Conservation (phyloP, 805 yeast genomes). For the Myxozyma neotropica region DNA sequence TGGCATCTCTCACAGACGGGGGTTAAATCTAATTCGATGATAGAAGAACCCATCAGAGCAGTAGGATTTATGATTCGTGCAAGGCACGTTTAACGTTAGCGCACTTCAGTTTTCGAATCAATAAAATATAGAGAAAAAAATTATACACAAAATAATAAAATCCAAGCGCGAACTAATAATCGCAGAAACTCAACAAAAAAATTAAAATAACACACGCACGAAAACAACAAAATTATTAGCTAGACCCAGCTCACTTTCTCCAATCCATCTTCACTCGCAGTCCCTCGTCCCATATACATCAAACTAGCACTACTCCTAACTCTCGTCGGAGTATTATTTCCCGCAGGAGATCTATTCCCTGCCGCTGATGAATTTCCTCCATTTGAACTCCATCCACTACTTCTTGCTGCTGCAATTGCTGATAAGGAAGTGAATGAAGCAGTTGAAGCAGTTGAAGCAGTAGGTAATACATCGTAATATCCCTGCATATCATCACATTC, state of each 20-base stretch:
- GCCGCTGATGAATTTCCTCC: not conserved
- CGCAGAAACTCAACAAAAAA: not conserved
- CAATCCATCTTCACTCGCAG: not conserved
- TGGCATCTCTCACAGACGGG: too few relatives aligned
- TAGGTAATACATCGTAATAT: too few relatives aligned
- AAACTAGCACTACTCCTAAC: slow-evolving; percentile 13
- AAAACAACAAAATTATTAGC: not conserved
- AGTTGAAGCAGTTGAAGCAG: not conserved
- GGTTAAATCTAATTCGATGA: too few relatives aligned
- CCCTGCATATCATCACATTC: too few relatives aligned
- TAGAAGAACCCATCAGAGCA: too few relatives aligned
- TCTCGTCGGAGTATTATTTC: slow-evolving; percentile 1
- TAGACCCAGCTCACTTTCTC: not conserved
- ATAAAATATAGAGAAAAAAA: not conserved
- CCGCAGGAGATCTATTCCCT: slow-evolving; percentile 2
- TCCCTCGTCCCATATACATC: slow-evolving; percentile 1
- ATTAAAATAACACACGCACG: not conserved
- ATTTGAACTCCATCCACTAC: slow-evolving; percentile 9
- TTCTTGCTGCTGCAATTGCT: not conserved
- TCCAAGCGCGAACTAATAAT: too few relatives aligned
- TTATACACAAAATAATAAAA: not conserved
- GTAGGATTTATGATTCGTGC: too few relatives aligned
- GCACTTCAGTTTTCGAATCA: too few relatives aligned
- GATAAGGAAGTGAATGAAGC: not conserved
- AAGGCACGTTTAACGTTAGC: too few relatives aligned